phyloP scores from a whole-genome alignment of 208 protist species.

The Porcisia deanei region DNA sequence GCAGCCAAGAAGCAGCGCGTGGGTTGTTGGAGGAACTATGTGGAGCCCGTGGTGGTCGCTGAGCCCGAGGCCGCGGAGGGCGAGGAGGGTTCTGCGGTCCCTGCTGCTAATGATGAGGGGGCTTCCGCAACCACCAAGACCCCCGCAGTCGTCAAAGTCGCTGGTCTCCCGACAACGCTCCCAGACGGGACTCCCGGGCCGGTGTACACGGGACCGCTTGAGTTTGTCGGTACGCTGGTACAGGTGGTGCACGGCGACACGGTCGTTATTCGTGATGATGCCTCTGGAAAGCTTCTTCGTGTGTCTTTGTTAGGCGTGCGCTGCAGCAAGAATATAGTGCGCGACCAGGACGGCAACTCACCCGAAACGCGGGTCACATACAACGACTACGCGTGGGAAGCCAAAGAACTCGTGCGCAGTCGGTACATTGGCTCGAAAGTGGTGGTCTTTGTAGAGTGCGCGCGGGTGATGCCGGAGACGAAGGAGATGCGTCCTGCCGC shows the following conservation, averaged over 20 bases:
- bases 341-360: constrained; percentile 76
- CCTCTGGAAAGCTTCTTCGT: constrained; percentile 48
- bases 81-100: constrained; percentile 10
- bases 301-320: constrained; percentile 81
- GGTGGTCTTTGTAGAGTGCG: constrained; percentile 77
- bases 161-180: constrained; percentile 47
- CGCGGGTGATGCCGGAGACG: constrained; percentile 80
- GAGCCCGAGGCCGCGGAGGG: not conserved
- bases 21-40: constrained; percentile 78
- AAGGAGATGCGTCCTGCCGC: constrained; percentile 75
- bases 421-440: constrained; percentile 83
- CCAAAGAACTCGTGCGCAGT: constrained; percentile 80
- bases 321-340: constrained; percentile 78
- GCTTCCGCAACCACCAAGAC: not conserved
- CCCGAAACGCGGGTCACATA: constrained; percentile 86
- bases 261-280: constrained; percentile 67
- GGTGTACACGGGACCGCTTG: constrained; percentile 58
- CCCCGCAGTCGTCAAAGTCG: constrained; percentile 21
- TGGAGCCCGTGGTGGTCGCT: constrained; percentile 23
- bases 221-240: constrained; percentile 68
- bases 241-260: constrained; percentile 88
- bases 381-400: constrained; percentile 88
- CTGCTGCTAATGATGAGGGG: not conserved
- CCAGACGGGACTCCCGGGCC: constrained; percentile 45
- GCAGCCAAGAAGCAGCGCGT: constrained; percentile 45